These are phyloP conservation scores for Pseudogymnoascus sp. DNA, from an alignment of 2,329 filamentous ascomycete genomes.

Conservation along the genomic window DNA sequence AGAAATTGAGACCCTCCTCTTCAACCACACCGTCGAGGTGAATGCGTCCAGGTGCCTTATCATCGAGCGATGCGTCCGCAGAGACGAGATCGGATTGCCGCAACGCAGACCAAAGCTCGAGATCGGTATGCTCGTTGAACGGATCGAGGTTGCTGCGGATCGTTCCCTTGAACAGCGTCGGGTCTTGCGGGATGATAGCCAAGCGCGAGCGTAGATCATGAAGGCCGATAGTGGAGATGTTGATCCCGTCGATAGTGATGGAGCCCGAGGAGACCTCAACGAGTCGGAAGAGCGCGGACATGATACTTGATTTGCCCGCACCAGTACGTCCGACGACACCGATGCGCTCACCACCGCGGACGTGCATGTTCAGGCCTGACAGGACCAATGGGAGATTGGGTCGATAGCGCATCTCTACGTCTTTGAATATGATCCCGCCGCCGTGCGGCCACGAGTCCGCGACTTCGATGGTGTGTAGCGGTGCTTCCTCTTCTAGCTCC, in stretches of 20 bases:
- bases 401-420: constrained; percentile 75
- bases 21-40: constrained; percentile 81
- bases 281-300: constrained; percentile 74
- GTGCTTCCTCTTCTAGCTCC: constrained; percentile 81
- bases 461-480: constrained; percentile 68
- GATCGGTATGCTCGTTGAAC: constrained; percentile 70
- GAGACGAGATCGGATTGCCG: constrained; percentile 69
- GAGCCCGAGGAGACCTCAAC: constrained; percentile 57
- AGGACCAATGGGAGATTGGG: constrained; percentile 66
- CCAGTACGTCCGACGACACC: constrained; percentile 78
- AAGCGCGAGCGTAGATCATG: constrained; percentile 69
- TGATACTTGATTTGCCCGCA: constrained; percentile 77
- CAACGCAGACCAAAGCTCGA: constrained; percentile 71
- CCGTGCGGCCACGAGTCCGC: constrained; percentile 74
- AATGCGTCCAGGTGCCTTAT: constrained; percentile 50
- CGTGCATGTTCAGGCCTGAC: constrained; percentile 63
- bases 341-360: constrained; percentile 69
- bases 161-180: constrained; percentile 75
- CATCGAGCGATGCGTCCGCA: constrained; percentile 33
- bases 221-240: constrained; percentile 68
- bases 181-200: constrained; percentile 79
- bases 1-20: constrained; percentile 94
- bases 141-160: constrained; percentile 75
- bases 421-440: constrained; percentile 71
- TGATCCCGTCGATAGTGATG: constrained; percentile 59